Evolutionary conservation across 2,329 filamentous ascomycete genomes (phyloP).

Genomic region (Pleoardoris graminearum): DNA sequence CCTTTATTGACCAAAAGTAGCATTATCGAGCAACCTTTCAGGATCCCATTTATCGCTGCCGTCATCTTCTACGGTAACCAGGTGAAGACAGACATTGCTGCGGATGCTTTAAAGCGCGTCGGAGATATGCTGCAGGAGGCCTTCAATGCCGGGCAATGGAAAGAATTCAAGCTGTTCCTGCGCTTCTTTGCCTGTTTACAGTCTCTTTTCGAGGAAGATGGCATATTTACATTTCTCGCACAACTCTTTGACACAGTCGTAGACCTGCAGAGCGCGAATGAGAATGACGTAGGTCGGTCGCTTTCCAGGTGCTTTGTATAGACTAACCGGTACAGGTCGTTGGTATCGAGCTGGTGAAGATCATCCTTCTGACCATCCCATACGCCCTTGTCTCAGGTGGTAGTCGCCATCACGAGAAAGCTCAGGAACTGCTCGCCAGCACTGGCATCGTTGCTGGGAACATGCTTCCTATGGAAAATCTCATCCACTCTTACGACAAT

Average conservation of each 20-base stretch:
- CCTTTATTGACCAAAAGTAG: constrained; percentile 42
- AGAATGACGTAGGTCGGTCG: constrained; percentile 76
- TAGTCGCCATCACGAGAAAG: constrained; percentile 62
- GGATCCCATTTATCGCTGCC: constrained; percentile 92
- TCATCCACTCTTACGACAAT: constrained; percentile 81
- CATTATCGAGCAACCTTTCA: constrained; percentile 88
- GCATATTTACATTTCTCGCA: constrained; percentile 81
- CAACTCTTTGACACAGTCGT: constrained; percentile 92
- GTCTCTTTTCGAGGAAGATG: constrained; percentile 76
- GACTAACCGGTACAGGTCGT: constrained; percentile 52
- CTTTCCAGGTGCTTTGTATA: constrained; percentile 9
- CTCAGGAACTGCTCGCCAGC: constrained; percentile 81
- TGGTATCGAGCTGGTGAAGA: constrained; percentile 87
- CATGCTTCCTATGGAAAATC: constrained; percentile 77
- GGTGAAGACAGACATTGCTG: constrained; percentile 73
- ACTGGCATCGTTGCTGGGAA: constrained; percentile 93
- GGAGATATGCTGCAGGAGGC: constrained; percentile 66
- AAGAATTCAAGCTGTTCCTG: constrained; percentile 85
- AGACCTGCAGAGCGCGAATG: constrained; percentile 88
- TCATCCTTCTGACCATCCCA: constrained; percentile 91
- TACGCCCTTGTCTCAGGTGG: constrained; percentile 66
- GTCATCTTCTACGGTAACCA: constrained; percentile 80
- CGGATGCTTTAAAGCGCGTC: constrained; percentile 68
- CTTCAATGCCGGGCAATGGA: constrained; percentile 77
- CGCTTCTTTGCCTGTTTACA: constrained; percentile 90